Evolutionary conservation across 257 asterid species (phyloP).

Genomic region (Solanum chmielewskii): DNA sequence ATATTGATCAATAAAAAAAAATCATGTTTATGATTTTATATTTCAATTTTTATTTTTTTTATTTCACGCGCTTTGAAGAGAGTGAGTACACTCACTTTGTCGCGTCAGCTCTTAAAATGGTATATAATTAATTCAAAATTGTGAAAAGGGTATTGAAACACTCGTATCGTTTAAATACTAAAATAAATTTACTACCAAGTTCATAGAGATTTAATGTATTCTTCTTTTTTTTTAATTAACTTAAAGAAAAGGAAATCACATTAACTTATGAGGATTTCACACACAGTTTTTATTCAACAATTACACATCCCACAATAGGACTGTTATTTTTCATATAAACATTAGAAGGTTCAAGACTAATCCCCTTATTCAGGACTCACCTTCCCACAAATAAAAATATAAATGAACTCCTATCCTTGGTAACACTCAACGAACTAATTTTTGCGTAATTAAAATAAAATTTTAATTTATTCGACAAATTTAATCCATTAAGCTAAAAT

Average conservation of each 20-base stretch:
- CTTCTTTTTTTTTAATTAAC: no score
- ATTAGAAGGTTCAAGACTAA: neutral
- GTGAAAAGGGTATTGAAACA: no score
- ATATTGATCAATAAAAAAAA: no score
- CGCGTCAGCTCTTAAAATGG: no score
- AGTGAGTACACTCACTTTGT: no score
- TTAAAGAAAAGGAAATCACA: no score
- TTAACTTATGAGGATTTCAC: neutral
- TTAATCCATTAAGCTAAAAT: neutral
- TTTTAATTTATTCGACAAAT: neutral
- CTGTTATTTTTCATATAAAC: neutral
- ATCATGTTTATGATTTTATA: no score
- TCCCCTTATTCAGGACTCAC: neutral
- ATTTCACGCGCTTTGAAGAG: no score
- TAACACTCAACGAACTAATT: neutral
- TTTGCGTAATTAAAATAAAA: neutral
- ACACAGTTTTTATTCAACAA: neutral
- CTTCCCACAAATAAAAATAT: neutral
- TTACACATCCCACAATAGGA: neutral
- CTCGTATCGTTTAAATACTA: no score
- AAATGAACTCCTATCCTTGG: neutral
- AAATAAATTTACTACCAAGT: no score
- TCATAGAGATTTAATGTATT: fast-evolving
- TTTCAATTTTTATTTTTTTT: no score
- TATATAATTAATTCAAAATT: no score